Conservation (phyloP, 202 grass and related monocot species). For the Digitaria exilis region DNA sequence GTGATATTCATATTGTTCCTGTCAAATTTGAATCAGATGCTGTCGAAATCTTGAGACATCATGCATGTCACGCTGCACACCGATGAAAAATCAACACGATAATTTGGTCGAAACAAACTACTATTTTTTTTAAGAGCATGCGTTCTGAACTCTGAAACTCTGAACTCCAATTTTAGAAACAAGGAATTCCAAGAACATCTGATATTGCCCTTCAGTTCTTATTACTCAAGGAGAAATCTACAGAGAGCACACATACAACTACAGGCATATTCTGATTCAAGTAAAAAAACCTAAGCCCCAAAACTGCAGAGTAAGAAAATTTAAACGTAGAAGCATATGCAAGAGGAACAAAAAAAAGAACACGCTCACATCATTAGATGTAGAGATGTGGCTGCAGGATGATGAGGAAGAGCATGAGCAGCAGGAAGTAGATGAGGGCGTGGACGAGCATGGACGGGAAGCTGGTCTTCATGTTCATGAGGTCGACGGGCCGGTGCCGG, state of each 20-base stretch:
- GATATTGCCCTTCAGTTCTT: background rate
- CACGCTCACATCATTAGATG: conserved; percentile 37
- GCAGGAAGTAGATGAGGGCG: conserved; percentile 69
- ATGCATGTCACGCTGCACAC: background rate
- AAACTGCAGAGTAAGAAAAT: background rate
- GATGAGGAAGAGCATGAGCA: conserved; percentile 87
- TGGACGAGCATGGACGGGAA: conserved; percentile 73
- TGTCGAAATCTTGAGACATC: too few relatives aligned
- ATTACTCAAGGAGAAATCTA: conserved; percentile 3
- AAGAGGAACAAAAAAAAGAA: background rate
- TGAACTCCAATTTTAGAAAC: background rate
- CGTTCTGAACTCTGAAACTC: too few relatives aligned
- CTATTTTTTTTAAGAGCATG: background rate
- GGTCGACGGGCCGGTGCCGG: conserved; percentile 68
- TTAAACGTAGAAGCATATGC: background rate
- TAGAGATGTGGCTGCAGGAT: conserved; percentile 78
- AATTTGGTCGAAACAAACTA: background rate
- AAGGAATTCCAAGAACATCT: background rate
- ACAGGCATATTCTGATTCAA: background rate
- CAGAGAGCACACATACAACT: background rate
- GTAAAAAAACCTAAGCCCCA: background rate
- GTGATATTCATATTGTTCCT: background rate
- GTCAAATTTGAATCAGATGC: too few relatives aligned
- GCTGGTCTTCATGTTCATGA: conserved; percentile 85
- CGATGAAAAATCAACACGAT: background rate